Percentiles rank a stretch among this genome's conserved stretches.
phyloP scores from a whole-genome alignment of 192 early-diverging fungal species.

The Backusella tarrabulga region DNA sequence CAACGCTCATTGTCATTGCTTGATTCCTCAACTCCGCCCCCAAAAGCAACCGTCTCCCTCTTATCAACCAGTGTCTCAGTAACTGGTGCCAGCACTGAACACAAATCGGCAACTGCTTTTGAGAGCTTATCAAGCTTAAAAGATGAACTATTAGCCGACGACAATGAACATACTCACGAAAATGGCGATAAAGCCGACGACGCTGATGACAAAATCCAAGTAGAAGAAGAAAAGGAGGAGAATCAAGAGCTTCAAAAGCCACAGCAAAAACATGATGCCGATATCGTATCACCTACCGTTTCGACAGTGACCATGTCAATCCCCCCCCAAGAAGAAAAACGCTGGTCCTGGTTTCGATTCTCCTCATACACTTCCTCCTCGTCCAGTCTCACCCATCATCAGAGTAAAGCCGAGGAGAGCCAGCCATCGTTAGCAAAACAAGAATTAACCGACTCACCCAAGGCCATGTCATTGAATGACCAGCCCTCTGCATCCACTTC shows the following conservation, averaged over 20 bases:
- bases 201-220: neutral
- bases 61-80: neutral
- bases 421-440: neutral
- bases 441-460: neutral
- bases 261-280: neutral
- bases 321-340: neutral
- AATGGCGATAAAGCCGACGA: neutral
- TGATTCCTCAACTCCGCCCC: neutral
- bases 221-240: neutral
- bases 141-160: neutral
- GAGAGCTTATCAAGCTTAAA: neutral
- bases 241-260: neutral
- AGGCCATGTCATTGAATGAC: neutral
- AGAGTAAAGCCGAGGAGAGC: neutral
- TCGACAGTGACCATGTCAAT: neutral
- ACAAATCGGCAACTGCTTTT: neutral
- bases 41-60: neutral
- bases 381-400: neutral
- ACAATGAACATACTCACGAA: neutral
- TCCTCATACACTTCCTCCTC: neutral
- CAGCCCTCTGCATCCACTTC: neutral
- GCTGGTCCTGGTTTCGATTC: constrained; percentile 2
- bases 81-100: neutral
- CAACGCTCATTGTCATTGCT: neutral
- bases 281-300: neutral